Evolutionary conservation across 2,329 filamentous ascomycete species (phyloP).

Genomic region (Waltergamsia citrina): DNA sequence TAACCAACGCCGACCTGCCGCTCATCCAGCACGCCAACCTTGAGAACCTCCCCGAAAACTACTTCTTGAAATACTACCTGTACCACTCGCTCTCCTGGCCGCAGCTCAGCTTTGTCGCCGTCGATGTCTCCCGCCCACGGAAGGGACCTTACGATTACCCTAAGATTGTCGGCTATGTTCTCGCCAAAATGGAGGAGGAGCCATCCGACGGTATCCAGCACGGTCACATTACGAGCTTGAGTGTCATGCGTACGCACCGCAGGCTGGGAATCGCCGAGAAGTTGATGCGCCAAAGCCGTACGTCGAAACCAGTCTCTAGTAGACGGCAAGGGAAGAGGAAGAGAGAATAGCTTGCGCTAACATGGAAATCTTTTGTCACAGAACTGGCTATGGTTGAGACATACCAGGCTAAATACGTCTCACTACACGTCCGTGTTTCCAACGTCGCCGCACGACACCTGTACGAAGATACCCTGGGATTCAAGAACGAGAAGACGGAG

Average conservation of each 20-base stretch:
- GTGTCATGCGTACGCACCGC: conserved; percentile 93
- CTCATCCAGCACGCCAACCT: conserved; percentile 97
- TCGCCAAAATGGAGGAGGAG: conserved; percentile 99
- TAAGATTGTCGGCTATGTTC: conserved; percentile 97
- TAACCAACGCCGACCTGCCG: conserved; percentile 75
- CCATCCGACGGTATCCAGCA: conserved; percentile 83
- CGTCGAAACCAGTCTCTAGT: conserved; percentile 24
- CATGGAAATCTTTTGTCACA: conserved; percentile 25
- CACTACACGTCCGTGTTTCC: conserved; percentile 87
- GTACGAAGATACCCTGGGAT: conserved; percentile 86
- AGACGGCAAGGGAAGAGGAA: neutral
- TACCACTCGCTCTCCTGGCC: conserved; percentile 99
- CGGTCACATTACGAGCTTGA: conserved; percentile 91
- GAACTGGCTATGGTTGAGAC: conserved; percentile 96
- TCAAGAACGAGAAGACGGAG: conserved; percentile 79
- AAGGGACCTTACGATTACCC: conserved; percentile 80
- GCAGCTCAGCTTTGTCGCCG: conserved; percentile 91
- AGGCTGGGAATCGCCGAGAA: conserved; percentile 90
- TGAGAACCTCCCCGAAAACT: conserved; percentile 98
- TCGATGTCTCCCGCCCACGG: conserved; percentile 75
- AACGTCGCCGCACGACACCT: conserved; percentile 86
- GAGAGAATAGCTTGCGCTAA: neutral
- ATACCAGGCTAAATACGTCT: conserved; percentile 85
- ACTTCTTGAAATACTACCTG: conserved; percentile 99
- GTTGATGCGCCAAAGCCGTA: conserved; percentile 93